Conservation (phyloP, 2,329 filamentous ascomycete species). For the Arthrobotrys iridis region DNA sequence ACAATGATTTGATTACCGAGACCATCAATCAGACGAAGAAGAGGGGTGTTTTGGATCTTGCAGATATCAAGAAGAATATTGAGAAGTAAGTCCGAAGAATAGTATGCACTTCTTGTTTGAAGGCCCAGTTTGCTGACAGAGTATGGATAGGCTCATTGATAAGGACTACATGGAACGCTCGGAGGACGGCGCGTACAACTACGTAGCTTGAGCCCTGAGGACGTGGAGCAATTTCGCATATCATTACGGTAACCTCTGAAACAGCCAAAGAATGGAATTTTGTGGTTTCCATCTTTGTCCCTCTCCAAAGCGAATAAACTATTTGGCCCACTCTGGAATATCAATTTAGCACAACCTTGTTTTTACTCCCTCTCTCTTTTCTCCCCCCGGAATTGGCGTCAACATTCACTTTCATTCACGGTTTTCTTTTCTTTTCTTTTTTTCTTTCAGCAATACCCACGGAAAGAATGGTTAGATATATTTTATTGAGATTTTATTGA, state of each 20-base stretch:
- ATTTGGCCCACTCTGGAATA: neutral
- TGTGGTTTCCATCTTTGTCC: neutral
- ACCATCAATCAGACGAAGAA: slow-evolving; percentile 90
- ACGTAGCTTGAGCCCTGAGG: slow-evolving; percentile 75
- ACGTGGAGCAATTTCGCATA: neutral
- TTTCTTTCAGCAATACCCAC: slow-evolving; percentile 8
- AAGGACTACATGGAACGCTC: slow-evolving; percentile 91
- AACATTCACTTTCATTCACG: neutral
- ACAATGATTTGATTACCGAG: slow-evolving; percentile 87
- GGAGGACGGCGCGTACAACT: slow-evolving; percentile 74
- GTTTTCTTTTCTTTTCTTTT: neutral
- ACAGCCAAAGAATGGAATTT: neutral
- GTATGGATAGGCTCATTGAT: slow-evolving; percentile 75
- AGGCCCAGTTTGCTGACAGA: slow-evolving; percentile 58
- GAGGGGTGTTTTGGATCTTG: slow-evolving; percentile 83
- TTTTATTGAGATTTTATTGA: neutral
- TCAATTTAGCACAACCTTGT: neutral
- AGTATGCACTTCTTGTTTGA: neutral
- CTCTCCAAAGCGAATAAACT: neutral
- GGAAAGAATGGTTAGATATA: slow-evolving; percentile 3
- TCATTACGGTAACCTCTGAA: neutral
- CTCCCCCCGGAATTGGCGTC: slow-evolving; percentile 3
- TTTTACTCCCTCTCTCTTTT: neutral
- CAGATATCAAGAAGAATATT: slow-evolving; percentile 95
- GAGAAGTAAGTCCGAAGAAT: slow-evolving; percentile 73